Evolutionary conservation across 2,329 filamentous ascomycete species (phyloP).

Genomic region (Aspergillus persii): DNA sequence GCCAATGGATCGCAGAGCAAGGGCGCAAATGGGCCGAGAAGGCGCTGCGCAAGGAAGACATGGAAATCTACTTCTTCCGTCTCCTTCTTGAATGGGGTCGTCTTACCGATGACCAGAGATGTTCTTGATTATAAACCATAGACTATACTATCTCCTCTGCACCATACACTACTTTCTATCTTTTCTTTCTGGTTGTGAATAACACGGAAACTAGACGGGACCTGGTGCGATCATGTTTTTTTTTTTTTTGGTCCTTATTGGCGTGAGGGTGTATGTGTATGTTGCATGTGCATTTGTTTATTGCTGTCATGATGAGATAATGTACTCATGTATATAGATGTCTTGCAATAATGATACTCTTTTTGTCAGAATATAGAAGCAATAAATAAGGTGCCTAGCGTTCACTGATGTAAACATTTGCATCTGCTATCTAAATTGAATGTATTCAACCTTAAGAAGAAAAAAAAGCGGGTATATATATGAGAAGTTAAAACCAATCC

Average conservation of each 20-base stretch:
- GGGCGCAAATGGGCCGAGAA: conserved; percentile 64
- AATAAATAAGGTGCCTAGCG: too few relatives aligned
- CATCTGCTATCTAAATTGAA: not conserved
- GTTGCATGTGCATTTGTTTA: not conserved
- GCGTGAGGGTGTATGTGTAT: not conserved
- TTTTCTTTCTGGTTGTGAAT: not conserved
- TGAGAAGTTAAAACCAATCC: not conserved
- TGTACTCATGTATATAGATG: not conserved
- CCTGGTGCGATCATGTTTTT: not conserved
- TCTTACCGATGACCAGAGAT: conserved; percentile 62
- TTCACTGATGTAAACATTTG: too few relatives aligned
- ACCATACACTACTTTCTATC: too few relatives aligned
- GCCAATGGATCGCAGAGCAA: conserved; percentile 63
- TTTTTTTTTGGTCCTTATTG: not conserved
- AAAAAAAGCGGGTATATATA: not conserved
- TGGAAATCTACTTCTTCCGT: conserved; percentile 77
- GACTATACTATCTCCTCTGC: not conserved
- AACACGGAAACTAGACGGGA: not conserved
- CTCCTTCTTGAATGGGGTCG: conserved; percentile 75
- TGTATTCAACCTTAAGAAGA: not conserved
- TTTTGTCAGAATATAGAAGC: not conserved
- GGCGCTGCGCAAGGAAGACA: conserved; percentile 68
- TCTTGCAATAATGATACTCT: not conserved
- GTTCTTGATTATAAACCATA: conserved; percentile 41
- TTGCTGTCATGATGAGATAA: not conserved